Evolutionary conservation across 1,139 yeast species (phyloP), one percentile per base, ranked within the genome.

Genomic region (Torulaspora pretoriensis): DNA sequence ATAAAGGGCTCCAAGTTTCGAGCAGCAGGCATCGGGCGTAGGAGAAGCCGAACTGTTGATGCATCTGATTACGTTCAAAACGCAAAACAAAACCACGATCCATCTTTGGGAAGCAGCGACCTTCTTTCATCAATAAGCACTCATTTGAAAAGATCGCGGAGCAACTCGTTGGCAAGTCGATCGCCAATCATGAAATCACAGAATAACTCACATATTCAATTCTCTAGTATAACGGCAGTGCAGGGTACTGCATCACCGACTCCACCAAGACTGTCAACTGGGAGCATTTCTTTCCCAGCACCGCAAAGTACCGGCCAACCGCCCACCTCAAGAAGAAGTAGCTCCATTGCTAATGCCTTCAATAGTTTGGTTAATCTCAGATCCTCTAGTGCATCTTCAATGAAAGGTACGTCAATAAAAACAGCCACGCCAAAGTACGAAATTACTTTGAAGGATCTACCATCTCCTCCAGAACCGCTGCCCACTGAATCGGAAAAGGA

Each of bases 291-390:
- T 10, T 47, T 44, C 17, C 47, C 46, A 6, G 26, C 35, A n/a
- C 46, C 30, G 19, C 32, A 34, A 16, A 34, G 14, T 3, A 17
- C 28, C 4, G 23, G 34, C 8, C 45, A 41, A 23, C 44, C 35
- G 4, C 39, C 43, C 14, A 26, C 31, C 13, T 50, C 61, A 12
- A 63, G 61, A 40, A 52, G 70, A 50, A 67, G 67, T 42, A 60
- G 65, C 7, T 67, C 71, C 0, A 46, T 69, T 9, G 71, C 63
- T 1, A 67, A 60, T 43, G 64, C 70, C 0, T 46, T 68, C 16
- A 67, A 68, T 23, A 67, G 60, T 46, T 56, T 68, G 49, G 68
- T 67, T 3, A 57, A 63, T 53, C 35, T 64, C 40, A 59, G 63
- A 42, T 59, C 64, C 3, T 48, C 60, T 23, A 57, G 61, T 38